Evolutionary conservation across 1,284 basidiomycete genomes (phyloP), one percentile per base, ranked within the genome.

Genomic region (Malassezia restricta): DNA sequence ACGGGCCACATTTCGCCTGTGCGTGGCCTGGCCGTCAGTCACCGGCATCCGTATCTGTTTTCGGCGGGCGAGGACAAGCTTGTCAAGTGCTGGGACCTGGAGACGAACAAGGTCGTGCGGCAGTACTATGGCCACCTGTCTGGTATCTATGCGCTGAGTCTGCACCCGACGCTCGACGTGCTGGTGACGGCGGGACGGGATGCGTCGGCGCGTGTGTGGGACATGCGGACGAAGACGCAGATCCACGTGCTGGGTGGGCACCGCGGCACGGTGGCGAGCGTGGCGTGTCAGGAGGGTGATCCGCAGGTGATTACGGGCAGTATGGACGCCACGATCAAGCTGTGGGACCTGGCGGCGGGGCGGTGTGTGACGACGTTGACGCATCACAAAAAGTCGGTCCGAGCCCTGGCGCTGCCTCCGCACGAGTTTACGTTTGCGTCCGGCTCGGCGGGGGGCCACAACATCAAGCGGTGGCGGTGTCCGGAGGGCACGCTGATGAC

Each of bases 51-150:
- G 1, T 98, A 99, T 75, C 77, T 99, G 27, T 99, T 99, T 74
- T 94, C 89, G 6, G 90, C 86, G 56, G 90, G 87, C 48, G 92
- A 99, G 75, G 92, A 99, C 76, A 96, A 96, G 81, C 86, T 94
- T 87, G 91, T 99, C 41, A 98, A 96, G 77, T 98, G 94, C 69
- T 98, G 94, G 94, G 92, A 99, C 71, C 76, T 99, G 49, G 94
- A 99, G 76, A 85, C 86, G 17, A 99, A 99, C 79, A 95, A 95
- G 75, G 92, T 98, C 58, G 96, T 99, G 59, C 81, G 92, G 38
- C 90, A 96, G 74, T 98, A 98, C 74, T 90, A 95, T 71, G 92
- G 92, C 1, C 92, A 98, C 75, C 80, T 94, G 33, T 95, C 90
- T 1, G 92, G 94, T 45, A 90, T 98, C 20, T 98, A 98, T 71